Conservation (phyloP, 768 basidiomycete species). For the Mrakia blollopis region DNA sequence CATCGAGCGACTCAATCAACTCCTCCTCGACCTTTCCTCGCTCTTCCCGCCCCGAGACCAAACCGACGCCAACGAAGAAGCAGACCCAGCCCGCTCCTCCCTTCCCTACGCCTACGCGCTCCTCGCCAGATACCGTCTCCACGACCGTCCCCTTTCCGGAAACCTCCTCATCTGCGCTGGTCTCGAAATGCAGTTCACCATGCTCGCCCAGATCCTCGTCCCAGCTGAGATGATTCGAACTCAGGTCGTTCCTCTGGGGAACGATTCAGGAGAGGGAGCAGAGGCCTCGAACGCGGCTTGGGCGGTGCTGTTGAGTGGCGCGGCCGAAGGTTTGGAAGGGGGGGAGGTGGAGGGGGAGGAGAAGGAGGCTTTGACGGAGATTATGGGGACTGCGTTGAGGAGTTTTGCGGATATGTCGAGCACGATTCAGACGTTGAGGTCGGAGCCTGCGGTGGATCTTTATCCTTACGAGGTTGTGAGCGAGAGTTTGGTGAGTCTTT, state of each 20-base stretch:
- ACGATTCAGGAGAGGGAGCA: conserved; percentile 57
- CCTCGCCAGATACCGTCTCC: conserved; percentile 62
- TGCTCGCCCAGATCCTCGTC: conserved; percentile 60
- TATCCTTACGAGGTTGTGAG: conserved; percentile 92
- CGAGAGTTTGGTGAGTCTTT: conserved; percentile 65
- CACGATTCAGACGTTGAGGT: conserved; percentile 78
- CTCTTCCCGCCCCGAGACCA: conserved; percentile 37
- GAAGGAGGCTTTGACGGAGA: conserved; percentile 49
- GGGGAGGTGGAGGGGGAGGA: conserved; percentile 45
- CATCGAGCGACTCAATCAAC: conserved; percentile 67
- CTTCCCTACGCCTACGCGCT: conserved; percentile 25
- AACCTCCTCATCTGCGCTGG: conserved; percentile 88
- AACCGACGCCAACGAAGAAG: background rate
- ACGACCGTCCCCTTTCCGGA: conserved; percentile 73
- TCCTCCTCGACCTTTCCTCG: conserved; percentile 49
- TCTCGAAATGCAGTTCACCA: conserved; percentile 77
- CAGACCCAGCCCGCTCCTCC: background rate
- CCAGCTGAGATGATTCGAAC: conserved; percentile 49
- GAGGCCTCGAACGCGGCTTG: conserved; percentile 80
- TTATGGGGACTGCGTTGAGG: conserved; percentile 61
- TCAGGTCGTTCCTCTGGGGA: conserved; percentile 26
- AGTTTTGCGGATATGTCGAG: conserved; percentile 70
- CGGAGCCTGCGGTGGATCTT: conserved; percentile 72
- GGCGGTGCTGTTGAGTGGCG: conserved; percentile 52
- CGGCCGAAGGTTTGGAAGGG: conserved; percentile 39